Evolutionary conservation across 2,329 filamentous ascomycete species (phyloP), one percentile per base, ranked within the genome.

Genomic region (Pseudogymnoascus sp.): DNA sequence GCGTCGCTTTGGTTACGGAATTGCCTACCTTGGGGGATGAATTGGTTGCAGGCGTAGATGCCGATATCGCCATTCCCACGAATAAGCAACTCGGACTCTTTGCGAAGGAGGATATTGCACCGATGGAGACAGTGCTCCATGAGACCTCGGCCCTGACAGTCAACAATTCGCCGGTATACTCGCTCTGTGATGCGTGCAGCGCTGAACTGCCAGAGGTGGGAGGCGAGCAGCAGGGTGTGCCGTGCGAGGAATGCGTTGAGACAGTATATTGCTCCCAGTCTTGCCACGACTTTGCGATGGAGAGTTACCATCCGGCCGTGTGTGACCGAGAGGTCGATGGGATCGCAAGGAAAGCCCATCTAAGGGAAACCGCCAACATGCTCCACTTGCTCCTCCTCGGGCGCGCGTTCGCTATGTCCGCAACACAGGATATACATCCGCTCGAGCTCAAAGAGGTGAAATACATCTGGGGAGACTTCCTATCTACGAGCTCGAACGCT

Each of bases 121-220:
- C 91, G 0, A 90, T 89, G 8, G 89, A 95, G 72, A 79, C 82
- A 5, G 85, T 97, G 1, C 81, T 99, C 31, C 79, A 84, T 58
- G 94, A 99, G 72, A 90, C 88, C 65, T 94, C 92, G 7, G 82
- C 96, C 6, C 78, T 99, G 41, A 96, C 92, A 1, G 92, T 91
- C 52, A 94, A 93, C 68, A 94, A 94, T 72, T 86, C 91, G 31
- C 82, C 94, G 11, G 91, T 95, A 72, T 92, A 96, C 65, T 81
- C 89, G 4, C 82, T 93, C 31, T 97, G 93, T 74, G 93, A 97
- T 74, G 92, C 92, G 12, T 97, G 93, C 74, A 91, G 91, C 69
- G 81, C 83, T 6, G 83, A 85, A 23, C 81, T 95, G 5, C 90
- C 89, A 0, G 80, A 81, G 0, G 76, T 90, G 26, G 77, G 76